Base-by-base conservation (phyloP, 805 yeast species). In the Candida caryicola region DNA sequence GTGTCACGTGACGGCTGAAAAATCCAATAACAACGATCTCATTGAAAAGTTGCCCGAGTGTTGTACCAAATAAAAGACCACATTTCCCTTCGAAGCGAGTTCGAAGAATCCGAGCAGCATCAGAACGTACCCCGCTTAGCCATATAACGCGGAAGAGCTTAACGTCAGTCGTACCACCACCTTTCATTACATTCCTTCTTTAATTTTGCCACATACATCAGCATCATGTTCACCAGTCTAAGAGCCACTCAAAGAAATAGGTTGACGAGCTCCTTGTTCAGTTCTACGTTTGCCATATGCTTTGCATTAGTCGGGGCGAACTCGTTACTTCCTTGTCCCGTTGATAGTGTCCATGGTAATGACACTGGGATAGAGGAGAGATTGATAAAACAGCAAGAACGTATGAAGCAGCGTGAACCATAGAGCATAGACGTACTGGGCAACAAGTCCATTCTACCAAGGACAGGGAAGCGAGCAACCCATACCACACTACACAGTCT, bases 251-350 rank as follows among this genome's bases (percentile, higher is more conserved):
- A 72, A 34, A 70, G 85, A 53, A 69, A 70, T 39, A 66, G 65
- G 45, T 64, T 83, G 36, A 81, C 88, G 16, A 73, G 75, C 33
- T 81, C 86, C 10, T 65, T 84, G 42, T 84, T 84, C 60, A 76
- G 82, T 17, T 78, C 88, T 14, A 83, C 93, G 0, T 83, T 83
- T 45, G 71, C 82, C n/a, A 77, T 85, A 19, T 83, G 90, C 26
- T 75, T 84, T 41, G 53, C 60, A 36, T 42, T 69, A 35, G 74
- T 69, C 4, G 76, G 83, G 13, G 80, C 82, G 12, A 82, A 79
- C 39, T 76, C 81, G 1, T 39, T 69, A 16, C 48, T 69, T 18
- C 73, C 73, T 17, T 69, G 74, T 50, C 74, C 74, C 4, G 62
- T 69, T 7, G 73, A 69, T 46, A 50, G 51, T 33, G 64, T 62